Base-by-base conservation (phyloP, 2,329 filamentous ascomycete genomes). In the Aureobasidium pullulans region DNA sequence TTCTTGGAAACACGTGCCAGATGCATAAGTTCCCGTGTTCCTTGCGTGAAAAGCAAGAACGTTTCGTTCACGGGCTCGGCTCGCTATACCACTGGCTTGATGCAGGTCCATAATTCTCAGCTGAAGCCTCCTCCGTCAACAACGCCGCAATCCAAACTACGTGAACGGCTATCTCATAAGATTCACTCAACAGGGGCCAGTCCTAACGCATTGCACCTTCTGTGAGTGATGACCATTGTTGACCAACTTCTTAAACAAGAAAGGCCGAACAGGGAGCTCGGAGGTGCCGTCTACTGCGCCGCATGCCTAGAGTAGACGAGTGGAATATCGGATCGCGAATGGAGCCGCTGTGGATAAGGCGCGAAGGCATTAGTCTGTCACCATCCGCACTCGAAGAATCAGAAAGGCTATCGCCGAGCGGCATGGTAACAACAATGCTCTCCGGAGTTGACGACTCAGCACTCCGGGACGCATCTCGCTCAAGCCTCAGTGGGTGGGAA, bases 151-250 rank as follows among this genome's bases (percentile, higher is more conserved):
- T 36, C 28, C 50, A n/a, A 43, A 32, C 50, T 16, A 32, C 19
- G 28, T 9, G 13, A 39, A 52, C 49, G 49, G 32, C 47, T 16
- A 52, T 52, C 36, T 16, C 49, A 23, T 23, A 52, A 16, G 36
- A 34, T 40, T n/a, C n/a, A 37, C 50, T 42, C 50, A 54, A 42
- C 50, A 43, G 50, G 50, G 37, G 39, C 37, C 37, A 43, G 29
- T 34, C 13, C 6, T 23, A 23, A 23, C 23, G 23, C 23, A 23
- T 23, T 23, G 23, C 23, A 23, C 23, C 31, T 52, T 10, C 15
- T 11, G 36, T 6, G 23, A 39, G 11, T 9, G 19, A 11, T 39
- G 34, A n/a, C 19, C 10, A 15, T 15, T 37, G 36, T 29, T 42
- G 15, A 23, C 23, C 29, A 19, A n/a, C n/a, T 42, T n/a, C 4